phyloP scores from a whole-genome alignment of 2,329 filamentous ascomycete genomes.

The Fusarium floridanum region DNA sequence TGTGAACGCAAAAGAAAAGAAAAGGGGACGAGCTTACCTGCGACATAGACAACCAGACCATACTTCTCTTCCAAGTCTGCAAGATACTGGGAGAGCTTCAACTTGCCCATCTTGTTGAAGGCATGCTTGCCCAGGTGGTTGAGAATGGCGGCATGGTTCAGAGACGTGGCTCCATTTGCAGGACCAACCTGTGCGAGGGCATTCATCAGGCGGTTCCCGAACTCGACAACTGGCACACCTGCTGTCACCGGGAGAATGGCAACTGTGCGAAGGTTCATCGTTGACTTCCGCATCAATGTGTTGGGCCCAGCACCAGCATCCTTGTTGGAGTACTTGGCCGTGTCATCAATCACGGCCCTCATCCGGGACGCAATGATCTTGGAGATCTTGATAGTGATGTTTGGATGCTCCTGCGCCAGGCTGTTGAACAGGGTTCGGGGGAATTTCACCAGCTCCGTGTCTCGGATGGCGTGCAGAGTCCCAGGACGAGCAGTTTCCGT shows the following conservation, averaged over 20 bases:
- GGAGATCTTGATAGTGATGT: constrained; percentile 98
- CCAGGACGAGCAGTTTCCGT: constrained; percentile 93
- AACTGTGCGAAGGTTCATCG: constrained; percentile 91
- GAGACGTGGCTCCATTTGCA: constrained; percentile 87
- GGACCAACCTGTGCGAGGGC: constrained; percentile 91
- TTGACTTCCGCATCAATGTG: constrained; percentile 78
- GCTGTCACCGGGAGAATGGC: constrained; percentile 91
- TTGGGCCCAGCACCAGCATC: constrained; percentile 71
- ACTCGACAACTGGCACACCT: constrained; percentile 94
- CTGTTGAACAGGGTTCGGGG: constrained; percentile 98
- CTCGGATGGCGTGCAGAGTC: constrained; percentile 93
- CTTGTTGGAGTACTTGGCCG: constrained; percentile 73
- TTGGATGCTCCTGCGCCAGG: constrained; percentile 94
- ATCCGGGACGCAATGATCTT: constrained; percentile 98
- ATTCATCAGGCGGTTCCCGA: constrained; percentile 88
- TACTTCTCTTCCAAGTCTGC: constrained; percentile 98
- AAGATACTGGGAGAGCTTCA: constrained; percentile 95
- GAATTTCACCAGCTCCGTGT: constrained; percentile 96
- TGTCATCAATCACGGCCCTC: constrained; percentile 88
- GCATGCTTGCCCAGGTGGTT: constrained; percentile 96
- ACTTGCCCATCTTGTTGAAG: constrained; percentile 96
- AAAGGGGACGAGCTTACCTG: constrained; percentile 65
- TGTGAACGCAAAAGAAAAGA: constrained; percentile 12
- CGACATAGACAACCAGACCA: constrained; percentile 93
- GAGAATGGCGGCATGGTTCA: constrained; percentile 93